Percentiles rank a stretch among this genome's conserved stretches.
Evolutionary conservation across 441 rosid species (phyloP).

Genomic region (Breynia disticha): DNA sequence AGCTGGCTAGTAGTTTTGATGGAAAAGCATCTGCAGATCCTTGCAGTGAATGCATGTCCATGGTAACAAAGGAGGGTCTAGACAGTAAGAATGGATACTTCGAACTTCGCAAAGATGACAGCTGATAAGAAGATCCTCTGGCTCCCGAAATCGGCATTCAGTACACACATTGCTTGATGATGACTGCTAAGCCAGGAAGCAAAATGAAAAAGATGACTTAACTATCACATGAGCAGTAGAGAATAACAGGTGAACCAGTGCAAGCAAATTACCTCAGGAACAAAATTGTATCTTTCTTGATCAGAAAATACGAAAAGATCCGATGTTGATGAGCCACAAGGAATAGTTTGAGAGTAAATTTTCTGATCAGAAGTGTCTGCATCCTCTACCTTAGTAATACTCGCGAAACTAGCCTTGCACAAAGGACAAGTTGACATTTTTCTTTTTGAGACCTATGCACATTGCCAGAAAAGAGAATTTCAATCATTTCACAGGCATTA

Average conservation of each 20-base stretch:
- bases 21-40: slow-evolving; percentile 58
- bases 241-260: not conserved
- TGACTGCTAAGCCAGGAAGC: slow-evolving; percentile 22
- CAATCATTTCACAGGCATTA: not conserved
- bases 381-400: slow-evolving; percentile 69
- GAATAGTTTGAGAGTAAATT: slow-evolving; percentile 82
- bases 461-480: not conserved
- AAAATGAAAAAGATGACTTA: slow-evolving; percentile 2
- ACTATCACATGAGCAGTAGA: slow-evolving; percentile 3
- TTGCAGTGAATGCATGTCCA: slow-evolving; percentile 87
- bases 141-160: slow-evolving; percentile 55
- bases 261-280: slow-evolving; percentile 38
- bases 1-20: slow-evolving; percentile 21
- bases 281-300: slow-evolving; percentile 31
- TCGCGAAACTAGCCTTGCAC: slow-evolving; percentile 62
- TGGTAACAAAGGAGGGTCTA: slow-evolving; percentile 73
- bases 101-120: slow-evolving; percentile 58
- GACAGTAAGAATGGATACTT: slow-evolving; percentile 68
- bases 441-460: slow-evolving; percentile 45
- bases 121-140: slow-evolving; percentile 63
- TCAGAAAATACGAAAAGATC: slow-evolving; percentile 35
- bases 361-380: slow-evolving; percentile 75
- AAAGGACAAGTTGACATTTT: slow-evolving; percentile 71
- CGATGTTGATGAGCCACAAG: slow-evolving; percentile 34
- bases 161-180: slow-evolving; percentile 38